These are phyloP conservation scores for Usnea hakonensis DNA, from an alignment of 495 filamentous ascomycete species.

Conservation along the genomic window DNA sequence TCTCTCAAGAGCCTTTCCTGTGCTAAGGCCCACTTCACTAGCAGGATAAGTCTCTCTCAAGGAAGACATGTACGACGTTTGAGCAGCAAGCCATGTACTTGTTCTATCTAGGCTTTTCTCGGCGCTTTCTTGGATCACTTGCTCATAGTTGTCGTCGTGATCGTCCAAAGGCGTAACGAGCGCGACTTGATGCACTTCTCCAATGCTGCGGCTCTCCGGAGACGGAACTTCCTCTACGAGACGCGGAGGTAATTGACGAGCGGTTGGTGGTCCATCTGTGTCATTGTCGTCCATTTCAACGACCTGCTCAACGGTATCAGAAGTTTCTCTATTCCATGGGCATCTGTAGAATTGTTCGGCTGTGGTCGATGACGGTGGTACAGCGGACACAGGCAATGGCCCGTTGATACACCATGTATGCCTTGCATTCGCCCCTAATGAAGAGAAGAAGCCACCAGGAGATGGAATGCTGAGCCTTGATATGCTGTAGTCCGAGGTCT, in stretches of 20 bases:
- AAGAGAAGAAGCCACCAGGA: constrained; percentile 84
- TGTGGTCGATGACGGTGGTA: constrained; percentile 66
- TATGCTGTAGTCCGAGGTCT: constrained; percentile 47
- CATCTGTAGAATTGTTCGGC: constrained; percentile 78
- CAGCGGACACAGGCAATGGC: constrained; percentile 36
- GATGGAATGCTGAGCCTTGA: constrained; percentile 76
- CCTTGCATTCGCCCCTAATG: constrained; percentile 59
- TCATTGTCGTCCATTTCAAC: constrained; percentile 51
- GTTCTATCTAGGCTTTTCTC: constrained; percentile 70
- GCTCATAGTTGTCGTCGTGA: constrained; percentile 62
- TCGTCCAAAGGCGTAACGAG: constrained; percentile 36
- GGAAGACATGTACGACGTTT: constrained; percentile 67
- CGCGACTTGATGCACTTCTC: neutral
- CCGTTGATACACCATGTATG: constrained; percentile 57
- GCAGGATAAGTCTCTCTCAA: constrained; percentile 57
- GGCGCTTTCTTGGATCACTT: constrained; percentile 55
- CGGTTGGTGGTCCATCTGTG: constrained; percentile 60
- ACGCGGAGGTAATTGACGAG: constrained; percentile 33
- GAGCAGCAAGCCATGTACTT: constrained; percentile 69
- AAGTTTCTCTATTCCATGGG: constrained; percentile 54
- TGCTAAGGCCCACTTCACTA: constrained; percentile 38
- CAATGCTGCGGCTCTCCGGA: neutral
- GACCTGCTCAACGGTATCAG: constrained; percentile 57
- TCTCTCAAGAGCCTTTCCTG: constrained; percentile 28
- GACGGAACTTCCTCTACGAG: neutral